Base-by-base conservation (phyloP, 2,329 filamentous ascomycete species). In the Colletotrichum incanum region DNA sequence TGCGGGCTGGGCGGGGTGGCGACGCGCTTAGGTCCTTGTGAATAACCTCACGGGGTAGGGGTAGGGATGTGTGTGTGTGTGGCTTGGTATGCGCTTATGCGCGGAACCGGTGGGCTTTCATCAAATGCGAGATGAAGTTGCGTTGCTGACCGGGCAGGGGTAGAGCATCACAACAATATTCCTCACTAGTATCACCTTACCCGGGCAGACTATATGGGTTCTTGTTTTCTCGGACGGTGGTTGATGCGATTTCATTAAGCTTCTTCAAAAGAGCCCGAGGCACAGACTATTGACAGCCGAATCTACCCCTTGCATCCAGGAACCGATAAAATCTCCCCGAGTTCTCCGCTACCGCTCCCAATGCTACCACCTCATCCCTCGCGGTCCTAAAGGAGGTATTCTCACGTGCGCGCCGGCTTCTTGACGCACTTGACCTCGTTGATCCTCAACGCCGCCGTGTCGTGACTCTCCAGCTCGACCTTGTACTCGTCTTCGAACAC, bases 401-500 rank as follows among this genome's bases (percentile, higher is more conserved):
- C n/a, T 60, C 55, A 58, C 26, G 9, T 49, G 18, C 47, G 45
- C 34, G 26, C 61, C 23, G 47, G 43, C 58, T 70, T 72, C 52
- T 72, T 62, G n/a, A 67, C 71, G 61, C 74, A 75, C 59, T 73
- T 65, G 26, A 68, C 45, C 70, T 73, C 68, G 11, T 67, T 76
- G 61, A 74, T 75, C 67, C 73, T 70, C 73, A 80, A 70, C 8
- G 76, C 79, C 23, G 77, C 79, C 2, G 80, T 83, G 68, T 84
- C 83, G 74, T 84, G 82, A 20, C 76, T 74, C 43, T 73, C 76
- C 6, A 84, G 75, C 4, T 77, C 73, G 14, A 78, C 72, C 5
- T 71, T 75, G 43, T 81, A 75, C 20, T 76, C 76, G 8, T 76
- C 76, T 52, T 72, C 74, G n/a, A 82, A 77, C 41, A 75, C 79